phyloP scores from a whole-genome alignment of 805 yeast genomes.

The Alloascoidea hylecoeti region DNA sequence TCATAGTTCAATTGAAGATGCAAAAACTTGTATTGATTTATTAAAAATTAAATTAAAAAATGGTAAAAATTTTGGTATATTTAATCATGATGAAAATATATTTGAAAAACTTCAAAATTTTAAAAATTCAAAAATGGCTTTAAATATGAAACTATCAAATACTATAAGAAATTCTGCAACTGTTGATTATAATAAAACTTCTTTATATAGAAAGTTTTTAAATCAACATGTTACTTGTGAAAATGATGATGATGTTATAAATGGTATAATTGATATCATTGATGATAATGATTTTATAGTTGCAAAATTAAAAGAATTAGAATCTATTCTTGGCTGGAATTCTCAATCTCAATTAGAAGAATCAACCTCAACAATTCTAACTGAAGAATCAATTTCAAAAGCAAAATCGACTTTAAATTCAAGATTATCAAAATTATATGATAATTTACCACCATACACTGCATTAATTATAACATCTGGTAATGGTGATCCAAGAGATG shows the following conservation, averaged over 20 bases:
- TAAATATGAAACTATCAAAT: conserved; percentile 4
- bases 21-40: conserved; percentile 65
- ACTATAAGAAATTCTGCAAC: conserved; percentile 13
- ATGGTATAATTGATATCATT: conserved; percentile 22
- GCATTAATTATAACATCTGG: conserved; percentile 49
- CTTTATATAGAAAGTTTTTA: conserved; percentile 17
- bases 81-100: conserved; percentile 6
- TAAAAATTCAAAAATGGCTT: background rate
- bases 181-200: conserved; percentile 19
- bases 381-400: background rate
- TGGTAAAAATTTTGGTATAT: conserved; percentile 54
- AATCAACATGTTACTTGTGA: conserved; percentile 27
- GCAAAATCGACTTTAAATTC: conserved; percentile 23
- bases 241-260: conserved; percentile 47
- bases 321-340: conserved; percentile 23
- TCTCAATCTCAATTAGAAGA: background rate
- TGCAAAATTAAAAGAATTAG: conserved; percentile 45
- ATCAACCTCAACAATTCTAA: background rate
- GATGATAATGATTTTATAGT: conserved; percentile 34
- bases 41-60: conserved; percentile 53
- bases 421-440: conserved; percentile 33
- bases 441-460: conserved; percentile 40
- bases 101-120: background rate
- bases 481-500: conserved; percentile 34
- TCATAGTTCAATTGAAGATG: conserved; percentile 83